Evolutionary conservation across 495 filamentous ascomycete species (phyloP).

Genomic region (Filosporella fistucella): DNA sequence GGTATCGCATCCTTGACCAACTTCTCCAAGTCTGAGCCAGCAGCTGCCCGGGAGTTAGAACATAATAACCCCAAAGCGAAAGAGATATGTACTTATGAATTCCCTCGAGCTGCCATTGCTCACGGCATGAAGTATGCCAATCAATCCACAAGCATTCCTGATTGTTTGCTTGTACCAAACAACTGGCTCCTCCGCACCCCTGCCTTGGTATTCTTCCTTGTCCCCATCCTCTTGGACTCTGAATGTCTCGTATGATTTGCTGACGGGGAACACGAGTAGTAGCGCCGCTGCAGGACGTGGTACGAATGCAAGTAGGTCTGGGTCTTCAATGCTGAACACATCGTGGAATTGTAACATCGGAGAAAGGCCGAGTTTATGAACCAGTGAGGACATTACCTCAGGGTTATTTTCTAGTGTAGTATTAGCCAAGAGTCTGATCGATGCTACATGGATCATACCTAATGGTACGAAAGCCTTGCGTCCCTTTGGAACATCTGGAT

Average conservation of each 20-base stretch:
- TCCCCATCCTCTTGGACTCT: constrained; percentile 59
- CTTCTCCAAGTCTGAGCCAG: constrained; percentile 34
- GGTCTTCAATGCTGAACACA: constrained; percentile 77
- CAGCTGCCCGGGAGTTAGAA: constrained; percentile 26
- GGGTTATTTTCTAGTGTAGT: constrained; percentile 51
- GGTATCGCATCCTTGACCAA: constrained; percentile 43
- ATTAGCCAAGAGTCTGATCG: neutral
- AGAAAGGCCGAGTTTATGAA: constrained; percentile 72
- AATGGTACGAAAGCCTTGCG: constrained; percentile 36
- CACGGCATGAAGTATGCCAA: constrained; percentile 75
- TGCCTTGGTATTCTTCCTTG: constrained; percentile 34
- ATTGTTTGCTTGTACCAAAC: constrained; percentile 95
- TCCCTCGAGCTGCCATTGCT: constrained; percentile 44
- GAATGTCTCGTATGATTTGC: constrained; percentile 61
- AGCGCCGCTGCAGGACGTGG: constrained; percentile 80
- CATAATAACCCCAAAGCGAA: neutral
- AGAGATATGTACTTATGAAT: constrained; percentile 38
- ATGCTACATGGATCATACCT: constrained; percentile 21
- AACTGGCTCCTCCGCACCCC: constrained; percentile 39
- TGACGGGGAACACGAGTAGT: constrained; percentile 80
- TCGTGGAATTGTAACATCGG: constrained; percentile 66
- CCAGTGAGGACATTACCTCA: constrained; percentile 71
- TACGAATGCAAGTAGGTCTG: constrained; percentile 72
- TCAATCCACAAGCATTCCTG: constrained; percentile 78
- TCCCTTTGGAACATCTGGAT: constrained; percentile 6